These are phyloP conservation scores for Yueomyces sp. DNA, from an alignment of 805 yeast species.

Conservation along the genomic window DNA sequence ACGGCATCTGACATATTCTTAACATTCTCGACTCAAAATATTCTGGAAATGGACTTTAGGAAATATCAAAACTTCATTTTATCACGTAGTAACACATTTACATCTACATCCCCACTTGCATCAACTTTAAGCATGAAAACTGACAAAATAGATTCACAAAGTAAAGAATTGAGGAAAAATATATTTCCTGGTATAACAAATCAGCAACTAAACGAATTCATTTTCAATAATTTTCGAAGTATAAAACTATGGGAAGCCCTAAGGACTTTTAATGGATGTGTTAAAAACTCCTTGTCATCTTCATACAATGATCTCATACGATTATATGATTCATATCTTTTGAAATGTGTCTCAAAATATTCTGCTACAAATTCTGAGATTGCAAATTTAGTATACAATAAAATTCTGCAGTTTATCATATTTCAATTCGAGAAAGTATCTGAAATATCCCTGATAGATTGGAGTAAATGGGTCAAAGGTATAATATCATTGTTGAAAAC, in stretches of 20 bases:
- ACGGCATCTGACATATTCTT: constrained; percentile 14
- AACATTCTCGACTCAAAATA: constrained; percentile 6
- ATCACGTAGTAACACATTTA: not conserved
- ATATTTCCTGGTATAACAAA: not conserved
- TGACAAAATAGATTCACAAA: not conserved
- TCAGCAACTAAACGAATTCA: constrained; percentile 9
- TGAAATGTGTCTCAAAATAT: constrained; percentile 9
- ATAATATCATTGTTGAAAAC: constrained; percentile 15
- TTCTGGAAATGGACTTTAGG: constrained; percentile 11
- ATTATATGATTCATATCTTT: constrained; percentile 14
- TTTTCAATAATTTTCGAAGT: constrained; percentile 12
- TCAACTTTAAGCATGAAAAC: not conserved
- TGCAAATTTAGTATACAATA: constrained; percentile 18
- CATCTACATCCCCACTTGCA: not conserved
- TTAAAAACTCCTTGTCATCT: constrained; percentile 1
- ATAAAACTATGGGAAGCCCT: constrained; percentile 17
- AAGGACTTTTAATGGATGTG: constrained; percentile 9
- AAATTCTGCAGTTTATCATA: constrained; percentile 12
- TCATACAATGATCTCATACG: constrained; percentile 4
- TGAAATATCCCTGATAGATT: constrained; percentile 7
- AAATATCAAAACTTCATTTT: constrained; percentile 6
- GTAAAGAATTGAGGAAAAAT: not conserved
- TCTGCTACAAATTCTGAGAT: constrained; percentile 13
- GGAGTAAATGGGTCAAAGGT: constrained; percentile 18
- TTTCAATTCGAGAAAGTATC: constrained; percentile 7